phyloP scores from a whole-genome alignment of 495 filamentous ascomycete genomes.

The Tuber borchii region DNA sequence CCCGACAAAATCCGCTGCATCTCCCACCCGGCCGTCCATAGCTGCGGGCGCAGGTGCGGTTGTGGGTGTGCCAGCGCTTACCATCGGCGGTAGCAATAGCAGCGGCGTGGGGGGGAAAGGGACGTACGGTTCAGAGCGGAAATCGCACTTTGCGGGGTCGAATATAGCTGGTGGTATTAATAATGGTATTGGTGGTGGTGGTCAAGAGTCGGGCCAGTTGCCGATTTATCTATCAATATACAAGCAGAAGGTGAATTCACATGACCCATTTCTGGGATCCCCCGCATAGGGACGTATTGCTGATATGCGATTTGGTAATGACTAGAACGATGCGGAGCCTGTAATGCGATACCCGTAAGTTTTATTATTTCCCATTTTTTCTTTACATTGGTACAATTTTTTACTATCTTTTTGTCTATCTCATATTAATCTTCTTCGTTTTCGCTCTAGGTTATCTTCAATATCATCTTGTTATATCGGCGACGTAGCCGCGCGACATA shows the following conservation, averaged over 20 bases:
- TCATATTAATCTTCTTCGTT: not conserved
- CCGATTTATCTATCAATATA: constrained; percentile 33
- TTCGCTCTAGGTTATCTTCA: constrained; percentile 26
- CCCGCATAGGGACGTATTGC: not conserved
- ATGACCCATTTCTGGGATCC: not conserved
- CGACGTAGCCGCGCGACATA: constrained; percentile 33
- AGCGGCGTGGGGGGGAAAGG: constrained; percentile 7
- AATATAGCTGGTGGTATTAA: not conserved
- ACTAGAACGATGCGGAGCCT: constrained; percentile 37
- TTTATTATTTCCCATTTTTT: constrained; percentile 8
- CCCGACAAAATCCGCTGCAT: constrained; percentile 19
- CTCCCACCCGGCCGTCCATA: constrained; percentile 31
- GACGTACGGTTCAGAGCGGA: constrained; percentile 10
- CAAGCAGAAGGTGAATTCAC: constrained; percentile 39
- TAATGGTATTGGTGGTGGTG: not conserved
- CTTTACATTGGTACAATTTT: not conserved
- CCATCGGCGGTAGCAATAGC: constrained; percentile 15
- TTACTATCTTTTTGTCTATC: not conserved
- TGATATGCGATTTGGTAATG: constrained; percentile 3
- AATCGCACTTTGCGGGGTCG: constrained; percentile 9
- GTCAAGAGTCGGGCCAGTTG: constrained; percentile 15
- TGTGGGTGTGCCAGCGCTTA: not conserved
- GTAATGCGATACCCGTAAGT: constrained; percentile 38
- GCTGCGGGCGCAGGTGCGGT: constrained; percentile 18
- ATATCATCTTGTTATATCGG: constrained; percentile 42